These are phyloP conservation scores for Zangia roseola DNA, from an alignment of 768 basidiomycete genomes.

Conservation along the genomic window DNA sequence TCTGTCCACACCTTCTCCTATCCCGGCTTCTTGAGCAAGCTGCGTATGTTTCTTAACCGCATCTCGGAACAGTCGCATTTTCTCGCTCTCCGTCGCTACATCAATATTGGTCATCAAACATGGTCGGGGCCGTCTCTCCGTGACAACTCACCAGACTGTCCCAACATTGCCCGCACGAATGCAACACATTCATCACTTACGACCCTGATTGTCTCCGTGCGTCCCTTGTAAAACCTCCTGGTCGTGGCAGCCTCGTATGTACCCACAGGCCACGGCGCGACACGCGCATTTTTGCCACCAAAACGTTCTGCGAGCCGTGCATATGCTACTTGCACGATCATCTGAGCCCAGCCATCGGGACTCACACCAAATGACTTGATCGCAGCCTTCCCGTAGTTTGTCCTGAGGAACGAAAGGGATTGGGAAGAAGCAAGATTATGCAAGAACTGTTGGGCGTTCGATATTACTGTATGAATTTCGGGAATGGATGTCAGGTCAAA, in stretches of 20 bases:
- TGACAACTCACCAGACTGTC: constrained; percentile 33
- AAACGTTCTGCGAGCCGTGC: constrained; percentile 54
- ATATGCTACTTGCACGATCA: constrained; percentile 90
- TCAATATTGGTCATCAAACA: not conserved
- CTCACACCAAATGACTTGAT: constrained; percentile 89
- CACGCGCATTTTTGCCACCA: constrained; percentile 15
- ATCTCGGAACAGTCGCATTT: constrained; percentile 51
- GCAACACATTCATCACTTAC: constrained; percentile 73
- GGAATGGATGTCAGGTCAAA: constrained; percentile 54
- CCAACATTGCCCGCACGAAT: constrained; percentile 77
- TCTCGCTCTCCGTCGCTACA: constrained; percentile 36
- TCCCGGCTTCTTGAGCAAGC: constrained; percentile 64
- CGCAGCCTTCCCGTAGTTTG: constrained; percentile 78
- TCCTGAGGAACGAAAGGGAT: constrained; percentile 58
- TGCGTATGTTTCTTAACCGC: constrained; percentile 65
- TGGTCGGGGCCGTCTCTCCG: no score
- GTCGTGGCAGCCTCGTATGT: constrained; percentile 96
- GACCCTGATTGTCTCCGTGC: constrained; percentile 92
- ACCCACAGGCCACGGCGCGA: constrained; percentile 53
- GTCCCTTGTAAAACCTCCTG: constrained; percentile 82
- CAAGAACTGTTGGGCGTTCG: constrained; percentile 53
- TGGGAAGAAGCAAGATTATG: constrained; percentile 61
- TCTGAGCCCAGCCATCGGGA: constrained; percentile 94
- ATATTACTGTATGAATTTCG: constrained; percentile 45
- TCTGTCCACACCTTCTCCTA: constrained; percentile 79